A percentile compares a stretch with the other conserved stretches of the same genome.
phyloP scores from a whole-genome alignment of 371 early-diverging fungal species.

The Saksenaea oblongispora region DNA sequence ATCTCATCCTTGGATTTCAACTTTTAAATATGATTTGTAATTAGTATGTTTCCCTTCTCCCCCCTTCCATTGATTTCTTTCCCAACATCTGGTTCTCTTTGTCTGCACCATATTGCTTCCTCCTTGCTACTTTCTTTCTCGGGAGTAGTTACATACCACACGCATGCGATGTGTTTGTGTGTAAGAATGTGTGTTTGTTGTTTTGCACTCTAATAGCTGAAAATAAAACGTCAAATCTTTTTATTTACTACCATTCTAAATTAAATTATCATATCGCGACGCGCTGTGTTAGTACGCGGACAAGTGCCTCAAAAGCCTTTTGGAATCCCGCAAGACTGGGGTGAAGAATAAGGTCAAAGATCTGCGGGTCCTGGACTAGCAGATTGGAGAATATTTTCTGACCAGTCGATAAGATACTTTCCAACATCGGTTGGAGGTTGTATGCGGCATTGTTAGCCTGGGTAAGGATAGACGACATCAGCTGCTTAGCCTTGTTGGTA shows the following conservation, averaged over 20 bases:
- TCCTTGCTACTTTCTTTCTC: neutral
- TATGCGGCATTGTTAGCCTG: neutral
- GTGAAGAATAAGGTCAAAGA: neutral
- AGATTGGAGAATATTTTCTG: neutral
- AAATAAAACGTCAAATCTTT: neutral
- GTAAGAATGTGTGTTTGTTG: neutral
- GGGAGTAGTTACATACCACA: neutral
- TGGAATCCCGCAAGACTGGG: neutral
- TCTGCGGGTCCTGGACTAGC: neutral
- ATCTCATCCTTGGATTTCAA: constrained; percentile 18
- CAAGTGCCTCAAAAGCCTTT: neutral
- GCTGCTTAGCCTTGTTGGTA: neutral
- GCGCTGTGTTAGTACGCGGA: neutral
- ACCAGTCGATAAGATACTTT: neutral
- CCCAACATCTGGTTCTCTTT: neutral
- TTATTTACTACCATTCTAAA: constrained; percentile 1
- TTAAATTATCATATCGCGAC: neutral
- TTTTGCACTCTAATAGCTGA: neutral
- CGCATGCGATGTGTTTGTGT: too few relatives aligned
- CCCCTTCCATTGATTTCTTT: neutral
- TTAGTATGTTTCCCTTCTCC: neutral
- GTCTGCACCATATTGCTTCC: too few relatives aligned
- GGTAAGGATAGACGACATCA: neutral
- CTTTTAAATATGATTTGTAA: constrained; percentile 12
- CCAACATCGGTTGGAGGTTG: neutral